These are phyloP conservation scores for Sanghuangporus sanghuang DNA, from an alignment of 1,284 basidiomycete species.

Conservation along the genomic window DNA sequence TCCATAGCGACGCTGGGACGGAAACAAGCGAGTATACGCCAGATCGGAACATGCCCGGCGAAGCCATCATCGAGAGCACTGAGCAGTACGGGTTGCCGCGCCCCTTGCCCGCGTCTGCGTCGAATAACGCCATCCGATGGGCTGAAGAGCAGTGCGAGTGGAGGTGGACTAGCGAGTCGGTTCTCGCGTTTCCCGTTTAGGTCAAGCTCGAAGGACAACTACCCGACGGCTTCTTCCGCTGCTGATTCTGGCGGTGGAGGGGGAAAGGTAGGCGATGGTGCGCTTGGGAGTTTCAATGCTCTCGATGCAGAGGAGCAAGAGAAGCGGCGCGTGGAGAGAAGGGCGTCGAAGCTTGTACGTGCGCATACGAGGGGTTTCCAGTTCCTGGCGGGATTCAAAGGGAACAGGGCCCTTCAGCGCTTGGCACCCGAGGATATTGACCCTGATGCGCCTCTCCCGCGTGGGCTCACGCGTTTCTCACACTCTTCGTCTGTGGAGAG, in stretches of 20 bases:
- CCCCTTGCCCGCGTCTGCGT: background rate
- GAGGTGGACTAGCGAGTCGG: background rate
- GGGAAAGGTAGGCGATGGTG: background rate
- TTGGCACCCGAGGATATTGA: constrained; percentile 9
- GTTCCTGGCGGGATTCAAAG: constrained; percentile 13
- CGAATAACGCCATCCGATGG: background rate
- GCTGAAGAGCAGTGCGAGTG: background rate
- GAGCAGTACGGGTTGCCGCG: constrained; percentile 9
- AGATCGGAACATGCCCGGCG: constrained; percentile 5
- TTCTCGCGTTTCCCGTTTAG: background rate
- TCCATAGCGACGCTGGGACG: background rate
- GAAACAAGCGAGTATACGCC: background rate
- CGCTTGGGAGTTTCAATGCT: background rate
- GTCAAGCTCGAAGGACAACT: background rate
- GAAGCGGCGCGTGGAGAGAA: constrained; percentile 3
- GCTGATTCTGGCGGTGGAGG: background rate
- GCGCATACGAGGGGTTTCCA: constrained; percentile 14
- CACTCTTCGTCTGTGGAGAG: background rate
- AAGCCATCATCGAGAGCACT: constrained; percentile 11
- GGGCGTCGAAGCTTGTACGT: constrained; percentile 9
- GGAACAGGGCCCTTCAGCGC: constrained; percentile 3
- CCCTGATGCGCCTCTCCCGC: background rate
- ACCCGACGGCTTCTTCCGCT: background rate
- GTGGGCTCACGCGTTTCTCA: background rate
- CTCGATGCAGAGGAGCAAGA: constrained; percentile 4